Conservation (phyloP, 495 filamentous ascomycete species). For the Extremus antarcticus region DNA sequence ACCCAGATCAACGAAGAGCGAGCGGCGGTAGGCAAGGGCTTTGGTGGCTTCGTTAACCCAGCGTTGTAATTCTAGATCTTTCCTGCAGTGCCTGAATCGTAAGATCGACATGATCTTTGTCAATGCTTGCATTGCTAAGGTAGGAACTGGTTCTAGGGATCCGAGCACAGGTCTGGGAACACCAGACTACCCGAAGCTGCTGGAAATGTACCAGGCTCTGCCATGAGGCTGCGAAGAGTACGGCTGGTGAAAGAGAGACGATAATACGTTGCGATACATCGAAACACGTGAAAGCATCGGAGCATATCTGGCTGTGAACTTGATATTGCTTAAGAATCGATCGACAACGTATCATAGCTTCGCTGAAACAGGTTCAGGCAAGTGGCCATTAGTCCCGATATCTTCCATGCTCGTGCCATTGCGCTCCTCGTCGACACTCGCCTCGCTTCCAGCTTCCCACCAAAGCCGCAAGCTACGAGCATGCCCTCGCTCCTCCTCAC, state of each 20-base stretch:
- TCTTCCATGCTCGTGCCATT: conserved; percentile 17
- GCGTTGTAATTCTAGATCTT: neutral
- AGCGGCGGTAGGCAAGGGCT: neutral
- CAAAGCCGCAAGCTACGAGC: conserved; percentile 44
- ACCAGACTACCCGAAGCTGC: neutral
- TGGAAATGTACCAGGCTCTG: neutral
- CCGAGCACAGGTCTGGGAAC: neutral
- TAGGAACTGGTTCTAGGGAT: neutral
- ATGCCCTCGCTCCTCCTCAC: conserved; percentile 45
- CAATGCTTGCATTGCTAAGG: too few species aligned
- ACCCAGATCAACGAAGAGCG: neutral
- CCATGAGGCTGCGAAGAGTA: too few species aligned
- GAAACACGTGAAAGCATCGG: too few species aligned
- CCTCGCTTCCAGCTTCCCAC: conserved; percentile 28
- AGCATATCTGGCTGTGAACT: too few species aligned
- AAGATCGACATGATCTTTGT: neutral
- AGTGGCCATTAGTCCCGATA: conserved; percentile 2
- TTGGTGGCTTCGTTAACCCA: neutral
- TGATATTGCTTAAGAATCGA: too few species aligned
- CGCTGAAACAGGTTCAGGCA: neutral
- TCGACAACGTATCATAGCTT: too few species aligned
- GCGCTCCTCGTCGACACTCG: neutral
- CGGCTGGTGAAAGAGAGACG: too few species aligned
- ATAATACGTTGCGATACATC: too few species aligned
- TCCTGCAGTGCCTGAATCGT: neutral